Base-by-base conservation (phyloP, 768 basidiomycete species). In the Phaeotremella fagi region DNA sequence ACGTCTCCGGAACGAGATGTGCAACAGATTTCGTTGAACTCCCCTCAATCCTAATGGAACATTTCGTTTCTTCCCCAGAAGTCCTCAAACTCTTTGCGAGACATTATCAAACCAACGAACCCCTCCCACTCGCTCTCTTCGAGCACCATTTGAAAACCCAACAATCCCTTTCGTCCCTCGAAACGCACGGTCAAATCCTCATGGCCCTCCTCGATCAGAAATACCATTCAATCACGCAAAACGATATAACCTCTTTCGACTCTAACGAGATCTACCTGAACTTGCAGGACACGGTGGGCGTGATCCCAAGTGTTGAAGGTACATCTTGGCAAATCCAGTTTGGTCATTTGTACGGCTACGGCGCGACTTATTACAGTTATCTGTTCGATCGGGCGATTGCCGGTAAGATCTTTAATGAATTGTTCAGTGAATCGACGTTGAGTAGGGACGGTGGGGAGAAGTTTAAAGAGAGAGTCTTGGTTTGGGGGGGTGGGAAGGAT, bases 11-110 rank as follows among this genome's bases (percentile, higher is more conserved):
- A 15, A 99, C 95, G 1, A 88, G 95, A 18, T 95, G 91, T 71
- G 89, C 95, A 0, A 99, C 95, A 0, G 95, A 99, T 71, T 95
- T 99, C 66, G 94, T 97, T 53, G 95, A 99, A 70, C 79, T 99
- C 4, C 95, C 95, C 0, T 98, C 94, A 9, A 91, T 98, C 64
- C 82, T 99, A 20, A 98, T 98, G 95, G 95, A 99, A 71, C 90
- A 91, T 69, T 97, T 99, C 78, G 81, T 94, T 36, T 85, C 82
- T 36, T 94, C 92, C 0, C 82, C 88, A 0, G 74, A 77, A 14
- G 89, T 98, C 25, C 82, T 98, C 22, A 83, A 86, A 4, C 82
- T 94, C 16, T 77, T 77, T 44, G 75, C 77, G 7, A 54, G 50
- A n/a, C 78, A 78, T 59, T 67, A 74, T 60, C 48, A 52, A 7